Percentiles rank a stretch among this genome's conserved stretches.
phyloP scores from a whole-genome alignment of 2,329 filamentous ascomycete species.

The Shiraia sp. region DNA sequence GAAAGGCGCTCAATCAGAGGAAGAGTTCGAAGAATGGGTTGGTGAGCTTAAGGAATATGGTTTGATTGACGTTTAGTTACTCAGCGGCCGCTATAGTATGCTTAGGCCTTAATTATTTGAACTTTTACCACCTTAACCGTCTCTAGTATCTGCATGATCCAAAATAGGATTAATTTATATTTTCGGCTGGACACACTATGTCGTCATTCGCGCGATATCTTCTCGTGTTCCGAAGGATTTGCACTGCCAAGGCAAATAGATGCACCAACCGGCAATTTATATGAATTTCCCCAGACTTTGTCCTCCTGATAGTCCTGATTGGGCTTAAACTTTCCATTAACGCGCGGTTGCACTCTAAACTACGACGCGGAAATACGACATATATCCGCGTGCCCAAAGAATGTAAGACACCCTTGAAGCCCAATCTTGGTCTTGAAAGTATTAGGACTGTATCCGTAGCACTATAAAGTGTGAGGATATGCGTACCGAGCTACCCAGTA shows the following conservation, averaged over 20 bases:
- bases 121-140: too few relatives aligned
- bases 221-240: background rate
- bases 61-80: constrained; percentile 4
- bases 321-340: background rate
- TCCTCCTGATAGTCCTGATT: background rate
- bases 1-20: constrained; percentile 15
- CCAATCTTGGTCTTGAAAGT: too few relatives aligned
- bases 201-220: constrained; percentile 1
- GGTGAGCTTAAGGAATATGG: constrained; percentile 17
- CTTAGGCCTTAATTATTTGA: too few relatives aligned
- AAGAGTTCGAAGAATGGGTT: constrained; percentile 21
- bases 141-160: too few relatives aligned
- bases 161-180: background rate
- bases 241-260: background rate
- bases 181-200: background rate
- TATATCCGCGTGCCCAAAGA: background rate
- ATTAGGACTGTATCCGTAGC: too few relatives aligned
- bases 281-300: background rate
- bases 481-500: too few relatives aligned
- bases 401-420: background rate
- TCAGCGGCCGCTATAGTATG: background rate
- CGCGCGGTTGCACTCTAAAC: background rate
- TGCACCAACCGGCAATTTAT: background rate
- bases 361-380: background rate
- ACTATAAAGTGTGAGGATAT: too few relatives aligned